Conservation (phyloP, 805 yeast species). For the Candida krabiensis region DNA sequence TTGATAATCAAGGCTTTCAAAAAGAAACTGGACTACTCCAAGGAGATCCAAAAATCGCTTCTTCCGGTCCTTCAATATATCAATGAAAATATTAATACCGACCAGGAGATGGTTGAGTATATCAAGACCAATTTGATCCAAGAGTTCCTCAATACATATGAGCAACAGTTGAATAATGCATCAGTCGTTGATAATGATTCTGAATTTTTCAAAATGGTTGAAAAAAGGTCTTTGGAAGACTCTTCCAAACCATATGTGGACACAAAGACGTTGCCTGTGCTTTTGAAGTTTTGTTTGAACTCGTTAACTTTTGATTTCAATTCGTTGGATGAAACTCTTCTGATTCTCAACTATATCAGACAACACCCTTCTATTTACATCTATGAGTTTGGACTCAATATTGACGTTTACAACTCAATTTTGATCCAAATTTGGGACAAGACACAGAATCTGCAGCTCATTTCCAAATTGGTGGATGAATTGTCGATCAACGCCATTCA, state of each 20-base stretch:
- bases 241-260: conserved; percentile 26
- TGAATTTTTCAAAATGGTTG: conserved; percentile 9
- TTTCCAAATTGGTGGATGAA: conserved; percentile 28
- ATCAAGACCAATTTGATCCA: conserved; percentile 21
- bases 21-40: conserved; percentile 10
- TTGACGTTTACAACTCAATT: conserved; percentile 30
- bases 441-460: conserved; percentile 26
- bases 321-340: conserved; percentile 25
- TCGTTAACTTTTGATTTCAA: conserved; percentile 33
- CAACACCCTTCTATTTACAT: conserved; percentile 28
- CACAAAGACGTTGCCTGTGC: conserved; percentile 26
- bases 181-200: neutral
- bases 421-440: conserved; percentile 28
- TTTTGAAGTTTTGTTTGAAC: conserved; percentile 27
- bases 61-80: conserved; percentile 24
- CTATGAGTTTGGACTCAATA: conserved; percentile 32
- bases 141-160: conserved; percentile 11
- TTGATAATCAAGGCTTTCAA: conserved; percentile 9
- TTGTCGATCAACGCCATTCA: conserved; percentile 30
- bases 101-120: conserved; percentile 22
- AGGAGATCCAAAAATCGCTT: conserved; percentile 13
- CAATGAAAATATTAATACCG: conserved; percentile 18
- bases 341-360: conserved; percentile 25
- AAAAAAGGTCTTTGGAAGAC: conserved; percentile 3
- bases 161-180: conserved; percentile 3